Base-by-base conservation (phyloP, 2,329 filamentous ascomycete species). In the Penicillium sp. region DNA sequence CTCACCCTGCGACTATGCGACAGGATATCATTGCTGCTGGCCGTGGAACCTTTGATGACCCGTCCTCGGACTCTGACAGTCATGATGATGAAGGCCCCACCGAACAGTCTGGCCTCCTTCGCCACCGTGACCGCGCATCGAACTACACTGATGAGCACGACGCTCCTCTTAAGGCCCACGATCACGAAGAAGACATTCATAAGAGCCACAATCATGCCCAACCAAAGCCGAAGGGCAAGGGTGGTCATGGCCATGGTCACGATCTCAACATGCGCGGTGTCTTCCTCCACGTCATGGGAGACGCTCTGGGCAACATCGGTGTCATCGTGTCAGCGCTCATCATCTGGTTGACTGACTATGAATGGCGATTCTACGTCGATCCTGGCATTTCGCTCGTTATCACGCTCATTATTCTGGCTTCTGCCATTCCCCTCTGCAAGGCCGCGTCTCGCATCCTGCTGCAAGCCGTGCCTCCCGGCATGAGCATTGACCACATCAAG, bases 351-450 rank as follows among this genome's bases (percentile, higher is more conserved):
- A 94, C 90, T 1, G 79, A 87, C 48, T 95, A 84, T 80, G 80
- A 82, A 5, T 91, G 88, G 77, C 86, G 89, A 59, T 88, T 84
- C 76, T 97, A 97, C 68, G 87, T 90, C 41, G 94, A 99, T 68
- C 94, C 94, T 0, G 84, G 85, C 16, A 93, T 99, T 54, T 99
- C 94, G 0, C 84, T 99, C 15, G 82, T 97, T 72, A 99, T 99
- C 72, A 96, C 94, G 1, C 74, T 91, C 55, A 85, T 87, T 64
- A 87, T 87, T 53, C 79, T 87, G 39, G 65, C 60, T 44, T 78
- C 76, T 13, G 77, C 77, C 8, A 76, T 79, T 49, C 77, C 77
- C 4, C 72, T 80, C 26, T 79, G 77, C 70, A 78, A 78, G 62
- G 77, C 77, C 13, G 76, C 77, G 2, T 78, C 76, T 4, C 88